phyloP scores from a whole-genome alignment of 2,329 filamentous ascomycete species.

The Microascus cirrosus region DNA sequence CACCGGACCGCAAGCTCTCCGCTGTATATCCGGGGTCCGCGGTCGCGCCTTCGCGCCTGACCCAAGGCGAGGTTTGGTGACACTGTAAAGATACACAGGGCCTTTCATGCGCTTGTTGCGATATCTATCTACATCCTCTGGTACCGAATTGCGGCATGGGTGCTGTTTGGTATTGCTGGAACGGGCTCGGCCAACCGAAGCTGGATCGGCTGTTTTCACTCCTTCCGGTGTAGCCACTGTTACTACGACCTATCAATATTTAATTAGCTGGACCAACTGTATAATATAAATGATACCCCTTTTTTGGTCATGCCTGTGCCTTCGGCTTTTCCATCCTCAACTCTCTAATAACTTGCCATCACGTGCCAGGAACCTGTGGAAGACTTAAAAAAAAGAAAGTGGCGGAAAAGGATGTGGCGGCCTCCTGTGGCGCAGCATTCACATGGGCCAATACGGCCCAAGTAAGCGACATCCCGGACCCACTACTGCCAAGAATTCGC shows the following conservation, averaged over 20 bases:
- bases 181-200: background rate
- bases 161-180: background rate
- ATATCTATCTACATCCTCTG: too few relatives aligned
- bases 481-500: background rate
- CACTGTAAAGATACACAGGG: too few relatives aligned
- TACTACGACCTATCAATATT: background rate
- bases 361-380: background rate
- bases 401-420: background rate
- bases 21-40: too few relatives aligned
- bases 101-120: too few relatives aligned
- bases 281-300: background rate
- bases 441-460: background rate
- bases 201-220: background rate
- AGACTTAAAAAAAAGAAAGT: background rate
- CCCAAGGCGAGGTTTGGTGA: too few relatives aligned
- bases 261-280: background rate
- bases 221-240: background rate
- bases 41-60: too few relatives aligned
- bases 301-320: background rate
- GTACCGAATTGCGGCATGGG: background rate
- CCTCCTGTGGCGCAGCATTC: background rate
- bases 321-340: background rate
- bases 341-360: background rate
- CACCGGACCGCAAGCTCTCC: too few relatives aligned
- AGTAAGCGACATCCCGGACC: background rate